phyloP scores from a whole-genome alignment of 495 filamentous ascomycete genomes.

The Poronia punctata region DNA sequence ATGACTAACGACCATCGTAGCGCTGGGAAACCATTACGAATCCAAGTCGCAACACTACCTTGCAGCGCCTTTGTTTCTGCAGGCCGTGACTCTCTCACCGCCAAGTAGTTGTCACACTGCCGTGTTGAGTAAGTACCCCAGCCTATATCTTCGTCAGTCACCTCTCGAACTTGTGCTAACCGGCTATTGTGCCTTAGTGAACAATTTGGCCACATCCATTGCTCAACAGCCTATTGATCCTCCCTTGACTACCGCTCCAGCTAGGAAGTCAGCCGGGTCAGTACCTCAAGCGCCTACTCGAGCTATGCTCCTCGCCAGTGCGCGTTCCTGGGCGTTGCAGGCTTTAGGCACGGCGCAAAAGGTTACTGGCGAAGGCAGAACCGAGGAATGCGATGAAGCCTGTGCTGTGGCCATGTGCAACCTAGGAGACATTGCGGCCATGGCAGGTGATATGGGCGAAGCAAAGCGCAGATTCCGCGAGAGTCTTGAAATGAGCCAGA shows the following conservation, averaged over 20 bases:
- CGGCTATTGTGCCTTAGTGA: slow-evolving; percentile 41
- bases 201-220: slow-evolving; percentile 61
- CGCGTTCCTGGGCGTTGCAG: slow-evolving; percentile 23
- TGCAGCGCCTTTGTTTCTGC: slow-evolving; percentile 81
- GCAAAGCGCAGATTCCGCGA: slow-evolving; percentile 59
- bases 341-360: slow-evolving; percentile 23
- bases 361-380: slow-evolving; percentile 46
- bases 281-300: slow-evolving; percentile 34
- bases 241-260: slow-evolving; percentile 20
- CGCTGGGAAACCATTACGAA: slow-evolving; percentile 67
- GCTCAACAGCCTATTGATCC: slow-evolving; percentile 55
- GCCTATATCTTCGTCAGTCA: no score
- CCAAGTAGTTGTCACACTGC: slow-evolving; percentile 54
- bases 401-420: slow-evolving; percentile 83
- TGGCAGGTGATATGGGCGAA: slow-evolving; percentile 56
- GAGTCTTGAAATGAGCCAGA: slow-evolving; percentile 54
- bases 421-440: slow-evolving; percentile 71
- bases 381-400: slow-evolving; percentile 75
- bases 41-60: slow-evolving; percentile 63
- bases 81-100: slow-evolving; percentile 64
- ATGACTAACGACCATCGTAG: slow-evolving; percentile 27
- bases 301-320: slow-evolving; percentile 36
- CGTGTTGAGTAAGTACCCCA: slow-evolving; percentile 52
- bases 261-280: slow-evolving; percentile 13
- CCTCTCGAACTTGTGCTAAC: background rate